Percentiles rank a stretch among this genome's conserved stretches.
phyloP scores from a whole-genome alignment of 192 early-diverging fungal species.

The Polychytrium aggregatum region DNA sequence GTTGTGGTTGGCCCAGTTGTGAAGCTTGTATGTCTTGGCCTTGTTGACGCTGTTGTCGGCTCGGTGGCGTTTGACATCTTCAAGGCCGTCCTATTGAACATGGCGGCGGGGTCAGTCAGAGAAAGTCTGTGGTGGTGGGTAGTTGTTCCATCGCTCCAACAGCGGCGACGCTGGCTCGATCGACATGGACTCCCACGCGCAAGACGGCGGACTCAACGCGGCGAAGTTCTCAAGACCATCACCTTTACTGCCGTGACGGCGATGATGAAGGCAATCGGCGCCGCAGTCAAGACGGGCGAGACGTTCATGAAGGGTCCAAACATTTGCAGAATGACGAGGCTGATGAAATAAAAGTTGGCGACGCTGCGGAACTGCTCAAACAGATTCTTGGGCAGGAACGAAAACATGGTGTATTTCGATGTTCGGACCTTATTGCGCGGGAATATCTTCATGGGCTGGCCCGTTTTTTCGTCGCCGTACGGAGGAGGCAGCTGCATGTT shows the following conservation, averaged over 20 bases:
- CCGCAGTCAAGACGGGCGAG: constrained; percentile 24
- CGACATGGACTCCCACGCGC: too few relatives aligned
- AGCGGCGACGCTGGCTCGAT: too few relatives aligned
- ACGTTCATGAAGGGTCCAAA: constrained; percentile 56
- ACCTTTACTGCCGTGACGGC: constrained; percentile 34
- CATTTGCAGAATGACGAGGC: constrained; percentile 71
- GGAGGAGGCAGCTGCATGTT: constrained; percentile 6
- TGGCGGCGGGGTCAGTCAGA: background rate
- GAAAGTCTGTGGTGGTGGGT: too few relatives aligned
- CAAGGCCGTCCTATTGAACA: constrained; percentile 59
- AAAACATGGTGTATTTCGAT: constrained; percentile 79
- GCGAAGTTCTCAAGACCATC: background rate
- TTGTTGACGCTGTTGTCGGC: constrained; percentile 77
- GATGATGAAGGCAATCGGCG: constrained; percentile 37
- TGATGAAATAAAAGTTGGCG: constrained; percentile 91
- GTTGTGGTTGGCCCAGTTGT: constrained; percentile 53
- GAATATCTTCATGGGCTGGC: constrained; percentile 3
- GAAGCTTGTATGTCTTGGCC: constrained; percentile 43
- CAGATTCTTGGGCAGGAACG: constrained; percentile 90
- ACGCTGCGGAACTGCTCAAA: constrained; percentile 93
- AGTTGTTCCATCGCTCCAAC: too few relatives aligned
- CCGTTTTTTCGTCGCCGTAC: constrained; percentile 5
- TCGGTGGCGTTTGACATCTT: constrained; percentile 79
- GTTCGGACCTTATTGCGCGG: constrained; percentile 56
- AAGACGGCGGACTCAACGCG: background rate